Base-by-base conservation (phyloP, 1,139 yeast species). In the Pichia sp. region DNA sequence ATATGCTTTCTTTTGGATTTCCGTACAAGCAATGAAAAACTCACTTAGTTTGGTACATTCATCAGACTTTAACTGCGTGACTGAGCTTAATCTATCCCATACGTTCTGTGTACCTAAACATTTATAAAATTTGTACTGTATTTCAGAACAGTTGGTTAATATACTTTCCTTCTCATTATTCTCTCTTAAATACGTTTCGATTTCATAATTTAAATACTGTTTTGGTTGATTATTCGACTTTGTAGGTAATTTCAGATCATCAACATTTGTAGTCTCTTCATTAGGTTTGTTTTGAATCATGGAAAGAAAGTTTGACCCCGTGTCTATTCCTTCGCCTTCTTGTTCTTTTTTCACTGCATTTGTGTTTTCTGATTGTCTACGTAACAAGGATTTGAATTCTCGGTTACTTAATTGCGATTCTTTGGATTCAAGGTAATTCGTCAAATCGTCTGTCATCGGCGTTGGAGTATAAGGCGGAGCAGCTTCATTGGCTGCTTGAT, bases 61-160 rank as follows among this genome's bases (percentile, higher is more conserved):
- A 24, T 50, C 55, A 29, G 50, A 51, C 30, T 54, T 49, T 4
- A 55, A 44, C 5, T 48, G 45, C 18, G 57, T 53, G 32, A 56
- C 54, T 1, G 56, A 43, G 6, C 46, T 42, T 4, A 55, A n/a
- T 40, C 58, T 53, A 23, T 56, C 53, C 44, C 50, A 34, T 24
- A 45, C 22, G 8, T 45, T 25, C 45, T 57, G 51, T 23, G 45
- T 39, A 39, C 51, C 46, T 34, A 60, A 49, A 50, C 68, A 64
- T 16, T 58, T 50, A 26, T 59, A 51, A 43, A 59, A 62, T 25
- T 44, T 42, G n/a, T 50, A 39, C 40, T 62, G 66, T 8, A 63
- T 51, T 45, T 64, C 68, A 13, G 66, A 55, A 46, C 68, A 65
- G 45, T 65, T 65, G 7, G 57, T 56, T 6, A 57, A 47, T 3